These are phyloP conservation scores for Torrubiella hemipterigena DNA, from an alignment of 2,329 filamentous ascomycete genomes.

Conservation along the genomic window DNA sequence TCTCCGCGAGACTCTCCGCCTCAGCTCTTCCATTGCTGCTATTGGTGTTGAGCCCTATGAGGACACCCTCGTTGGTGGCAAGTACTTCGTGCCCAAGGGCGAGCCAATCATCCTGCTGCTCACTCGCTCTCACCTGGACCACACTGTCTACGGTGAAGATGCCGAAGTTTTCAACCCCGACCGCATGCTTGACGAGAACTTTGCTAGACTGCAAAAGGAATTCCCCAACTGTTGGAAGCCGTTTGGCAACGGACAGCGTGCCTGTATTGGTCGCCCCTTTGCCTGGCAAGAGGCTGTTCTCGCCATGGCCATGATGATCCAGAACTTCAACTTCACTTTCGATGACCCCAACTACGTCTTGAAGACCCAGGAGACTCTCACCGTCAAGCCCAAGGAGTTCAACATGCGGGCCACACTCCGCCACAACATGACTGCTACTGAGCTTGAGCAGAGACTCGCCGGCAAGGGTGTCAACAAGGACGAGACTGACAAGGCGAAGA, in stretches of 20 bases:
- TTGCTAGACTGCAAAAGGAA: conserved; percentile 46
- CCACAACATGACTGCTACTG: conserved; percentile 30
- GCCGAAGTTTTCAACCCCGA: conserved; percentile 57
- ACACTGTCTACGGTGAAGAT: conserved; percentile 51
- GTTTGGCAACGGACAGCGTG: conserved; percentile 60
- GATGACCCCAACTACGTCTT: conserved; percentile 49
- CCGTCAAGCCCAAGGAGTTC: conserved; percentile 53
- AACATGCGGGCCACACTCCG: conserved; percentile 46
- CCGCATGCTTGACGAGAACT: conserved; percentile 58
- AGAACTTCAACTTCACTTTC: conserved; percentile 57
- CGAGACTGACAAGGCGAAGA: conserved; percentile 4
- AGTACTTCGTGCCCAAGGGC: conserved; percentile 44
- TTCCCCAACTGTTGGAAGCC: conserved; percentile 57
- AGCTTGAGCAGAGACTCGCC: conserved; percentile 32
- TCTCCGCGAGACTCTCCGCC: conserved; percentile 53
- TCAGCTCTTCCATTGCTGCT: conserved; percentile 47
- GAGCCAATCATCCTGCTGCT: conserved; percentile 39
- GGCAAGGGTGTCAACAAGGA: conserved; percentile 13
- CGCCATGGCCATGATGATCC: conserved; percentile 49
- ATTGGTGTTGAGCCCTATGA: conserved; percentile 43
- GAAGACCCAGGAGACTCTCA: conserved; percentile 42
- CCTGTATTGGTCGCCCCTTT: conserved; percentile 62
- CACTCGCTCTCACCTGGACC: conserved; percentile 46
- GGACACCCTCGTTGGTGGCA: conserved; percentile 44
- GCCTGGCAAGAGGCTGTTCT: conserved; percentile 63